These are phyloP conservation scores for Botrytis cinerea DNA, from an alignment of 2,329 filamentous ascomycete genomes.

Conservation along the genomic window DNA sequence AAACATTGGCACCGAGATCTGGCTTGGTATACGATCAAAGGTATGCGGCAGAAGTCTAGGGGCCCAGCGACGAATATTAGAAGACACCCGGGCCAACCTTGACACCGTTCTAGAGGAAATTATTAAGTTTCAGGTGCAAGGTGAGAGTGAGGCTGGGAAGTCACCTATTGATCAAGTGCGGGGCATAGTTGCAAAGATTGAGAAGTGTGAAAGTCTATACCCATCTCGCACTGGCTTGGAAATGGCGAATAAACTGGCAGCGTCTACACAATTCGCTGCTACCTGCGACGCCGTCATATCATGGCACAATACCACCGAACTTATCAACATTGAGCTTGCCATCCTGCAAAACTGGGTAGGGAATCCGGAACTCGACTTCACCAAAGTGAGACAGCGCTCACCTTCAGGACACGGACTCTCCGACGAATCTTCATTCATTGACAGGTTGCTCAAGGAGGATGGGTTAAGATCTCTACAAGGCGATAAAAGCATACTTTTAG, in stretches of 20 bases:
- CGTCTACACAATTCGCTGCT: slow-evolving; percentile 74
- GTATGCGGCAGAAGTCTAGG: slow-evolving; percentile 81
- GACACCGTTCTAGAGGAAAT: slow-evolving; percentile 82
- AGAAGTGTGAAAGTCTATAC: slow-evolving; percentile 83
- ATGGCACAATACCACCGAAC: slow-evolving; percentile 95
- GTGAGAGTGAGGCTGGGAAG: slow-evolving; percentile 84
- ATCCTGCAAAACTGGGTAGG: slow-evolving; percentile 96
- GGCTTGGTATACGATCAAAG: slow-evolving; percentile 84
- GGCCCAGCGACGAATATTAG: slow-evolving; percentile 83
- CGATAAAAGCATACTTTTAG: slow-evolving; percentile 80
- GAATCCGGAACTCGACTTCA: slow-evolving; percentile 92
- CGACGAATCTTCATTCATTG: slow-evolving; percentile 91
- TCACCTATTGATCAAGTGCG: slow-evolving; percentile 84
- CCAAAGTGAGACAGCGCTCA: slow-evolving; percentile 69
- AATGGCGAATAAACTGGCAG: slow-evolving; percentile 72
- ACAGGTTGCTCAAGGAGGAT: slow-evolving; percentile 93
- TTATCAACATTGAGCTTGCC: slow-evolving; percentile 91
- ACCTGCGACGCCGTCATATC: slow-evolving; percentile 87
- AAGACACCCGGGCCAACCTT: slow-evolving; percentile 75
- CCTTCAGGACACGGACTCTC: slow-evolving; percentile 71
- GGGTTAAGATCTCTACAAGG: slow-evolving; percentile 89
- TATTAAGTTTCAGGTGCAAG: slow-evolving; percentile 90
- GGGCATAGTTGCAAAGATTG: slow-evolving; percentile 86
- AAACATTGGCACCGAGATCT: slow-evolving; percentile 74
- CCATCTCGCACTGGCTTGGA: slow-evolving; percentile 77